A percentile compares a stretch with the other conserved stretches of the same genome.
phyloP scores from a whole-genome alignment of 345 rosid genomes.

The Populus ilicifolia region DNA sequence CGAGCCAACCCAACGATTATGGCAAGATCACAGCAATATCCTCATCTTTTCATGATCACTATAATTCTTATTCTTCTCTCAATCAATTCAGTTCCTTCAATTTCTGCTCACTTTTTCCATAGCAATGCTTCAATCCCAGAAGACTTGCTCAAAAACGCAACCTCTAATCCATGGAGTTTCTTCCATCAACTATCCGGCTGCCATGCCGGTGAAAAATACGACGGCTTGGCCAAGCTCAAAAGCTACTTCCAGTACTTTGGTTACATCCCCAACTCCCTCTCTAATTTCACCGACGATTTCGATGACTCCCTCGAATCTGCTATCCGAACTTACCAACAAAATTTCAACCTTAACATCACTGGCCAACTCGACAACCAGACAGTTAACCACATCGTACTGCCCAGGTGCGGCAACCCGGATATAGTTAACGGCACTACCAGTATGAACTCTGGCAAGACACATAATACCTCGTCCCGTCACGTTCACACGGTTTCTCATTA shows the following conservation, averaged over 20 bases:
- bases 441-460: constrained; percentile 62
- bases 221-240: constrained; percentile 67
- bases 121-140: constrained; percentile 14
- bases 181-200: constrained; percentile 62
- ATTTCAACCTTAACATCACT: constrained; percentile 65
- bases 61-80: background rate
- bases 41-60: background rate
- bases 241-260: constrained; percentile 73
- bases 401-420: constrained; percentile 89
- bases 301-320: constrained; percentile 60
- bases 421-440: constrained; percentile 71
- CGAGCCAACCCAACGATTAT: background rate
- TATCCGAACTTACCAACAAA: constrained; percentile 60
- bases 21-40: background rate
- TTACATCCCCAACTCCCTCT: constrained; percentile 39
- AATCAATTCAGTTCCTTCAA: background rate
- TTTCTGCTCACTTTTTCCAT: constrained; percentile 16
- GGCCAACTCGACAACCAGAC: constrained; percentile 71
- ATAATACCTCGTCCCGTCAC: constrained; percentile 14
- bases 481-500: constrained; percentile 59
- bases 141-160: constrained; percentile 6
- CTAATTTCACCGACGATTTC: constrained; percentile 64
- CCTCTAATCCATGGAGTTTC: constrained; percentile 51
- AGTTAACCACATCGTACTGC: constrained; percentile 50
- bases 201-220: constrained; percentile 47